Evolutionary conservation across 768 basidiomycete species (phyloP).

Genomic region (Mycena pura): DNA sequence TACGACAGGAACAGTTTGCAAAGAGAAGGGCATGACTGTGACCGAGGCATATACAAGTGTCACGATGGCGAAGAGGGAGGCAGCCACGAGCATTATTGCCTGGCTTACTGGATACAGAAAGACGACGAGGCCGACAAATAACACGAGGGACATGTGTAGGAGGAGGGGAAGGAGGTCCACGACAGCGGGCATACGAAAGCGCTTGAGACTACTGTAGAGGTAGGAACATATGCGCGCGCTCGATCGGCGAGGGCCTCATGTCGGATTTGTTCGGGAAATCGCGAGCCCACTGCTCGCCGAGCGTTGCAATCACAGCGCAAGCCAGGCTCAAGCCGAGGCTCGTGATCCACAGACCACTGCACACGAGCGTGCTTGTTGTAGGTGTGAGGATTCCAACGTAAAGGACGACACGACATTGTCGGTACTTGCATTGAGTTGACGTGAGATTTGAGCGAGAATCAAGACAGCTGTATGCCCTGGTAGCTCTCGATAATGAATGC

Average conservation of each 20-base stretch:
- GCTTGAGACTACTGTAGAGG: slow-evolving; percentile 12
- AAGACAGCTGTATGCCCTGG: background rate
- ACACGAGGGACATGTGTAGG: slow-evolving; percentile 7
- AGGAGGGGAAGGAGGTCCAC: slow-evolving; percentile 9
- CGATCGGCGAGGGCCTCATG: slow-evolving; percentile 3
- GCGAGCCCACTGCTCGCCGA: slow-evolving; percentile 15
- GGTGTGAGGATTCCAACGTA: background rate
- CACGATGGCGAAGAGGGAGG: background rate
- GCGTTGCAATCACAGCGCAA: slow-evolving; percentile 2
- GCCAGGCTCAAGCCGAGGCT: slow-evolving; percentile 12
- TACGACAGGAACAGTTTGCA: background rate
- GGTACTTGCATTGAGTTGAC: slow-evolving; percentile 1
- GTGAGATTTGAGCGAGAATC: slow-evolving; percentile 16
- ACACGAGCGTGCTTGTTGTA: background rate
- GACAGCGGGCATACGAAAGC: slow-evolving; percentile 7
- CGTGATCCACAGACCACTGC: slow-evolving; percentile 12
- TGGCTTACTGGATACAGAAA: slow-evolving; percentile 5
- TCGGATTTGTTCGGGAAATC: slow-evolving; percentile 10
- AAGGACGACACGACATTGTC: too few species aligned
- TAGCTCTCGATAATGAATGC: slow-evolving; percentile 31
- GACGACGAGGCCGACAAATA: slow-evolving; percentile 4
- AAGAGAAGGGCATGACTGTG: slow-evolving; percentile 10
- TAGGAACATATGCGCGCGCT: slow-evolving; percentile 13
- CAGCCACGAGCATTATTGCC: background rate
- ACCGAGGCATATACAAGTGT: slow-evolving; percentile 2